Base-by-base conservation (phyloP, 768 basidiomycete species). In the Tulasnella sp. region DNA sequence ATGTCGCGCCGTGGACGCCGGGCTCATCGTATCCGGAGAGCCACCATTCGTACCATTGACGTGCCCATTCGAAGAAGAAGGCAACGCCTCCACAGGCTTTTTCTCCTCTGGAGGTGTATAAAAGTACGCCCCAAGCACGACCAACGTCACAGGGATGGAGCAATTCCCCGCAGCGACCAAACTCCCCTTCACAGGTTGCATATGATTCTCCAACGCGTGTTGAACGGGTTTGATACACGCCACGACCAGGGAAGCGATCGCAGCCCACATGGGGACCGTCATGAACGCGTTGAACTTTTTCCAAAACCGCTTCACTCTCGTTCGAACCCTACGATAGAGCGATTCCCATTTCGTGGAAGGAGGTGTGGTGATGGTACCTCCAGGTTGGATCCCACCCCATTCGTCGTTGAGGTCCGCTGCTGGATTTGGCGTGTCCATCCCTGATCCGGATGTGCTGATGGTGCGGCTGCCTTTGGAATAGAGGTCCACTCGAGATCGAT, bases 41-140 rank as follows among this genome's bases (percentile, higher is more conserved):
- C 7, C 5, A 38, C 7, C 34, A 19, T 5, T 21, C 24, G 13
- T 61, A 32, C 29, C 17, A 24, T 24, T 29, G 9, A 4, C 29
- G 17, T 17, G 50, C 42, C 30, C 64, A 45, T 1, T n/a, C n/a
- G n/a, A n/a, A 73, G 71, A 4, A 76, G 73, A 0, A 73, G 54
- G 42, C 43, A 43, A 43, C 43, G 26, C 55, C 11, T 41, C 74
- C 69, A 30, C 26, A 17, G 30, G 26, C 24, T 13, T 49, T 17
- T 30, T 32, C 29, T 19, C 19, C 44, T 42, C 27, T 11, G 53
- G 56, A 15, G 60, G 44, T 2, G 54, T 52, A 43, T 64, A 86
- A 72, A 95, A 95, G 75, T 94, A 97, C 13, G 88, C 92, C 10
- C 94, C 94, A 44, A 97, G 83, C 4, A 96, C 91, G 58, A 97